Conservation (phyloP, 2,329 filamentous ascomycete genomes). For the Pseudogymnoascus sp. region DNA sequence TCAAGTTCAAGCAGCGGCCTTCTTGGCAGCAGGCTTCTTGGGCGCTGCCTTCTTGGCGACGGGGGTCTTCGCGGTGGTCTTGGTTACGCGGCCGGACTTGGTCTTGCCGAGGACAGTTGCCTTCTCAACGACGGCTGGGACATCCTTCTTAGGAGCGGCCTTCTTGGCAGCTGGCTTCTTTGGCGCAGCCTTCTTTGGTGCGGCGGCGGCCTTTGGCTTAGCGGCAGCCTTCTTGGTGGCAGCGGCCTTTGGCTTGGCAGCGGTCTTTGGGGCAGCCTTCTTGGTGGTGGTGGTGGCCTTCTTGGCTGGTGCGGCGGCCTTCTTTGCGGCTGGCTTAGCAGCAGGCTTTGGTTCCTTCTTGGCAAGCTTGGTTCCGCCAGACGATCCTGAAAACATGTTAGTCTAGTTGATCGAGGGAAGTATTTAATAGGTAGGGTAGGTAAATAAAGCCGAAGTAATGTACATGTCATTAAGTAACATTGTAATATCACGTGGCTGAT, state of each 20-base stretch:
- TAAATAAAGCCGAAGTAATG: background rate
- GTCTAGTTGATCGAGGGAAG: constrained; percentile 13
- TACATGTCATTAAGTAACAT: background rate
- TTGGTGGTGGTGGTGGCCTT: constrained; percentile 29
- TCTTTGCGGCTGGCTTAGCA: constrained; percentile 20
- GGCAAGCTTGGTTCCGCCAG: constrained; percentile 64
- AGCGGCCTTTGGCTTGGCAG: constrained; percentile 32
- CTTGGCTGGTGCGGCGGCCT: constrained; percentile 15
- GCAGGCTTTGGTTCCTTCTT: constrained; percentile 51
- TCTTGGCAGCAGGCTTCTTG: constrained; percentile 29
- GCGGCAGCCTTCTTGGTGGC: constrained; percentile 34
- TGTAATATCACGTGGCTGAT: background rate
- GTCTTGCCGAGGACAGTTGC: constrained; percentile 58
- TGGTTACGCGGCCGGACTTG: constrained; percentile 65
- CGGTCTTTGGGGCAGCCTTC: constrained; percentile 23
- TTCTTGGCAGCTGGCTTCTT: constrained; percentile 34
- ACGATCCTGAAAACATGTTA: constrained; percentile 44
- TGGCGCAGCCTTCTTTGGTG: constrained; percentile 32
- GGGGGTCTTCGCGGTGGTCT: constrained; percentile 49
- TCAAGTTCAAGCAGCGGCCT: constrained; percentile 14
- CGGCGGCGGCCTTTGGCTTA: constrained; percentile 36
- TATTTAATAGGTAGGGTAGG: background rate
- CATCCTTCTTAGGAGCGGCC: constrained; percentile 34
- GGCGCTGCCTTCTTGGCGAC: constrained; percentile 40
- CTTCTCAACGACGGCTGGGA: constrained; percentile 57